These are phyloP conservation scores for Colletotrichum ledebouriae DNA, from an alignment of 2,329 filamentous ascomycete species.

Conservation along the genomic window DNA sequence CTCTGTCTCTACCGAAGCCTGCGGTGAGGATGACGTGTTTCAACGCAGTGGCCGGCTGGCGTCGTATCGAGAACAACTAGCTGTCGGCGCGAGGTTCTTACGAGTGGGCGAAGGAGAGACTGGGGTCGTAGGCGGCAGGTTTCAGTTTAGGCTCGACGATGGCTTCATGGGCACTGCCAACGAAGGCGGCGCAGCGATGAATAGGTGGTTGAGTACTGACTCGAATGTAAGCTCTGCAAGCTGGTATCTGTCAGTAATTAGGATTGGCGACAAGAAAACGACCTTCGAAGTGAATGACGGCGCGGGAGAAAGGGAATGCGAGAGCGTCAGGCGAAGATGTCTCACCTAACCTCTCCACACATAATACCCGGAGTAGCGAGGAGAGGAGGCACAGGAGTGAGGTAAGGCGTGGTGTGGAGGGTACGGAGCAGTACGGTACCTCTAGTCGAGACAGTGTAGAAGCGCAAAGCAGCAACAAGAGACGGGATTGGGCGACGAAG, in stretches of 20 bases:
- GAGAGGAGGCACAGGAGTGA: slow-evolving; percentile 31
- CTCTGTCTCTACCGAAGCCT: slow-evolving; percentile 43
- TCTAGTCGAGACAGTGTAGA: slow-evolving; percentile 23
- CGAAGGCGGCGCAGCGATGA: slow-evolving; percentile 13
- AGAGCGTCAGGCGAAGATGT: slow-evolving; percentile 39
- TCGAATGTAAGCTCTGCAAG: slow-evolving; percentile 24
- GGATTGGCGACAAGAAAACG: slow-evolving; percentile 27
- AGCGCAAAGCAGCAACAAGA: slow-evolving; percentile 31
- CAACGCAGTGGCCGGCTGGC: slow-evolving; percentile 11
- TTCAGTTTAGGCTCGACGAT: slow-evolving; percentile 40
- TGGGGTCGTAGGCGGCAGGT: slow-evolving; percentile 35
- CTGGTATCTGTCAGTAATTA: slow-evolving; percentile 11
- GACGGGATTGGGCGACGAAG: slow-evolving; percentile 40
- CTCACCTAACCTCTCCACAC: slow-evolving; percentile 41
- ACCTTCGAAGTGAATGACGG: slow-evolving; percentile 23
- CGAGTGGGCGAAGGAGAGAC: slow-evolving; percentile 19
- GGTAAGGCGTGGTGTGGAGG: slow-evolving; percentile 25
- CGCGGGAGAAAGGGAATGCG: slow-evolving; percentile 28
- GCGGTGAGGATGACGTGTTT: slow-evolving; percentile 37
- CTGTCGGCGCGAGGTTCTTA: slow-evolving; percentile 18
- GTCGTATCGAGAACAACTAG: slow-evolving; percentile 22
- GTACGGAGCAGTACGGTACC: slow-evolving; percentile 29
- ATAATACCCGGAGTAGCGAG: slow-evolving; percentile 5
- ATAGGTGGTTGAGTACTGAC: slow-evolving; percentile 20
- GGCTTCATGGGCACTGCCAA: slow-evolving; percentile 40